Evolutionary conservation across 495 filamentous ascomycete species (phyloP), one percentile per base, ranked within the genome.

Genomic region (Hapsidospora chrysogenum): DNA sequence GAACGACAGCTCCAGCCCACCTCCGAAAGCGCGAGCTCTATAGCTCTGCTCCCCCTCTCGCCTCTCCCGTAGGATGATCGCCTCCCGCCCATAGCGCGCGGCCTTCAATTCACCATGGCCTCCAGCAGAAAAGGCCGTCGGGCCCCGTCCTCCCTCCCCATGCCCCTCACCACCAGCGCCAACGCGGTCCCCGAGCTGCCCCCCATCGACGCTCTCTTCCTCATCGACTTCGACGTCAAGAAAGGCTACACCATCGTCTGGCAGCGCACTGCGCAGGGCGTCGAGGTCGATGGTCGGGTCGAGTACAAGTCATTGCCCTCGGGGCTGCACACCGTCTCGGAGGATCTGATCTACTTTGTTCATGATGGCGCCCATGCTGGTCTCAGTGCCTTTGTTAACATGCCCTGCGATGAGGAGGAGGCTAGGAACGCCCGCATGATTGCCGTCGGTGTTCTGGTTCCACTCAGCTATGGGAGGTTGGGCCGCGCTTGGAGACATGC

Each of bases 241-340:
- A 72, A 79, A 48, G 82, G 82, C 57, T 89, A 70, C 54, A 86
- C 82, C 38, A 78, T 94, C 41, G 74, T 72, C 9, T 95, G 87
- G 87, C 80, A 89, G 50, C 72, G 68, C 27, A 70, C 79, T 13
- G 53, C 70, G 4, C 64, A 72, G 13, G 78, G 73, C 28, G 75
- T 93, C 33, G 71, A 84, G 40, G 68, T 97, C 30, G 84, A 92
- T 50, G 83, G 84, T 26, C 74, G 75, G 29, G 85, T 96, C 35
- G 89, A 97, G 52, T 97, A 80, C 68, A 94, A 94, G 56, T 86
- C 60, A 35, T 66, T 97, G 28, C 89, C 89, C 1, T 94, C 86
- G 0, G 89, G 89, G 25, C 56, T 95, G 29, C 89, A 97, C 60
- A 81, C 81, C 39, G 81, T 95, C 8, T 62, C 76, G 30, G 73